These are phyloP conservation scores for Pseudogymnoascus sp. DNA, from an alignment of 2,329 filamentous ascomycete genomes.

Conservation along the genomic window DNA sequence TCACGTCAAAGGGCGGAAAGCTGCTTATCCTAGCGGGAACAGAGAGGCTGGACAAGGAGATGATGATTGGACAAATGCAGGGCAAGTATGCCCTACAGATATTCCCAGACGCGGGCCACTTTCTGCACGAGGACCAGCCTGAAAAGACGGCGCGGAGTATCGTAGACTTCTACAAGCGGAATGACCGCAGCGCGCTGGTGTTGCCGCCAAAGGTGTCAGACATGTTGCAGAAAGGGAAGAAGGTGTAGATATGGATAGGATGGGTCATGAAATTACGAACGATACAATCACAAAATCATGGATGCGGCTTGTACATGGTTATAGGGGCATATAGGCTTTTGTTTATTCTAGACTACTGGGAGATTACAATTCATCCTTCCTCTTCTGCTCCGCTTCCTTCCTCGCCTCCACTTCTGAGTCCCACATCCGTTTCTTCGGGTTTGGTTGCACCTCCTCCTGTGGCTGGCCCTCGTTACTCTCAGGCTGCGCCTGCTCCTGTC, in stretches of 20 bases:
- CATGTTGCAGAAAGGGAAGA: slow-evolving; percentile 53
- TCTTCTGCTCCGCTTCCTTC: slow-evolving; percentile 16
- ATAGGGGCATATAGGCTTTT: neutral
- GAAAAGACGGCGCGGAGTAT: slow-evolving; percentile 79
- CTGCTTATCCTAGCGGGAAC: slow-evolving; percentile 78
- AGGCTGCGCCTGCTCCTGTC: slow-evolving; percentile 10
- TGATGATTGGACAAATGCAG: slow-evolving; percentile 97
- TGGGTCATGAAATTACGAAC: neutral
- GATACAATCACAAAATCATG: neutral
- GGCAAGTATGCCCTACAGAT: slow-evolving; percentile 95
- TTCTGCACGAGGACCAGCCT: slow-evolving; percentile 90
- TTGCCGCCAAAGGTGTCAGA: slow-evolving; percentile 87
- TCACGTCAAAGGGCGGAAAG: slow-evolving; percentile 73
- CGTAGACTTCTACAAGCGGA: slow-evolving; percentile 84
- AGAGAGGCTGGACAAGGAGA: slow-evolving; percentile 78
- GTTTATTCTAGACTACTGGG: neutral
- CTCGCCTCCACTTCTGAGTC: slow-evolving; percentile 39
- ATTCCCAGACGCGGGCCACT: slow-evolving; percentile 90
- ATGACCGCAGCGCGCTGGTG: slow-evolving; percentile 76
- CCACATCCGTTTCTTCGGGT: slow-evolving; percentile 55
- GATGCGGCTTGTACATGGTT: neutral
- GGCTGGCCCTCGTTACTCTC: slow-evolving; percentile 1
- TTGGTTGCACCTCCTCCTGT: slow-evolving; percentile 31
- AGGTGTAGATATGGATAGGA: slow-evolving; percentile 34
- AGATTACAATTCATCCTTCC: slow-evolving; percentile 12